Conservation (phyloP, 768 basidiomycete genomes). For the Termitomyces sp. region DNA sequence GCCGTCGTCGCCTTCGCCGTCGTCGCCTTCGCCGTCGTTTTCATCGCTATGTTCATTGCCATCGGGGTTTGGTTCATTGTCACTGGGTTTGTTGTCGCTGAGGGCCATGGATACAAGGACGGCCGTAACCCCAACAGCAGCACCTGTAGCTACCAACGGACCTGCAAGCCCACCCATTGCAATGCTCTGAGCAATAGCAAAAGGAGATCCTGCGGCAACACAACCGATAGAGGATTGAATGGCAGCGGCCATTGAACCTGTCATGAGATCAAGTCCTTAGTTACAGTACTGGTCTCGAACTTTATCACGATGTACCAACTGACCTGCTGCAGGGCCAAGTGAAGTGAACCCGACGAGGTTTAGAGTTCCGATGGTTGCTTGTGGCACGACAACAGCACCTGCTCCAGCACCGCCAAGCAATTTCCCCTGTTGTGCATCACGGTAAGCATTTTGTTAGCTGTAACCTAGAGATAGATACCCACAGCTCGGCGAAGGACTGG, state of each 20-base stretch:
- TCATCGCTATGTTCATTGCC: not conserved
- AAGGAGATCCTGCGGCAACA: not conserved
- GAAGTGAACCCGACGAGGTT: not conserved
- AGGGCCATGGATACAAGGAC: not conserved
- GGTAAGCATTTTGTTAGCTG: not conserved
- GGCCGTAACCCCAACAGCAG: not conserved
- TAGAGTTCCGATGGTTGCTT: not conserved
- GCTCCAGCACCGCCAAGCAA: not conserved
- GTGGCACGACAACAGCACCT: not conserved
- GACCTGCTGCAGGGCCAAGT: not conserved
- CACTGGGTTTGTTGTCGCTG: not conserved
- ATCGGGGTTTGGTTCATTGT: no score
- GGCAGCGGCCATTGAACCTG: not conserved
- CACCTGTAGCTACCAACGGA: not conserved
- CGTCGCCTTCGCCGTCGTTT: not conserved
- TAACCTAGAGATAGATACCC: no score
- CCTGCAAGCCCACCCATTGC: constrained; percentile 1
- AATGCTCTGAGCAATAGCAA: not conserved
- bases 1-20: not conserved
- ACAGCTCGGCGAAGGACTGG: no score
- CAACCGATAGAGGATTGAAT: not conserved
- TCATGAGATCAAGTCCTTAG: not conserved
- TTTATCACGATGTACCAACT: not conserved
- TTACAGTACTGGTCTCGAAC: not conserved
- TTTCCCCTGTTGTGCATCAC: not conserved